Evolutionary conservation across 2,329 filamentous ascomycete species (phyloP).

Genomic region (Leptodontidium sp.): DNA sequence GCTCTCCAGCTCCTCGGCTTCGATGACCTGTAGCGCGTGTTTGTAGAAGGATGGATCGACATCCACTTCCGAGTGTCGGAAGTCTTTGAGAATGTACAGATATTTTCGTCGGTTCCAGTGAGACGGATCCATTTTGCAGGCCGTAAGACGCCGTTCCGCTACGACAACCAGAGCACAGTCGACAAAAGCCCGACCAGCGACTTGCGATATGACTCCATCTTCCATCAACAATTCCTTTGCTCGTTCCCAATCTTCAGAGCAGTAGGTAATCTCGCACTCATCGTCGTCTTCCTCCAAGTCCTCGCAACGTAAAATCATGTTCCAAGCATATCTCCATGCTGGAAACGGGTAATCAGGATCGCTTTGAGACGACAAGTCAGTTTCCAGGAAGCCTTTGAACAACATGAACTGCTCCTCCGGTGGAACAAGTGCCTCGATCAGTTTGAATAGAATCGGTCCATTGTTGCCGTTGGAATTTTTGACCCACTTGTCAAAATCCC

Average conservation of each 20-base stretch:
- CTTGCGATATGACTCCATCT: slow-evolving; percentile 21
- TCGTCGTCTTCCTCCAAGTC: slow-evolving; percentile 12
- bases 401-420: slow-evolving; percentile 32
- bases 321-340: slow-evolving; percentile 30
- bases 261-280: slow-evolving; percentile 19
- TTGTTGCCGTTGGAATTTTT: slow-evolving; percentile 22
- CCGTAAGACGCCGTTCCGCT: slow-evolving; percentile 33
- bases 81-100: slow-evolving; percentile 35
- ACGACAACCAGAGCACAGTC: slow-evolving; percentile 33
- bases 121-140: slow-evolving; percentile 18
- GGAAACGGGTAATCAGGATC: slow-evolving; percentile 13
- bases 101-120: slow-evolving; percentile 26
- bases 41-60: slow-evolving; percentile 35
- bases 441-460: slow-evolving; percentile 33
- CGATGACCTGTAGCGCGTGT: slow-evolving; percentile 34
- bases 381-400: slow-evolving; percentile 34
- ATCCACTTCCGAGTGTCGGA: slow-evolving; percentile 24
- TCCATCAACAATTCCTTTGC: slow-evolving; percentile 29
- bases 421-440: slow-evolving; percentile 36
- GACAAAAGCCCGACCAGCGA: slow-evolving; percentile 33
- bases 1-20: slow-evolving; percentile 25
- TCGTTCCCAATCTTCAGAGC: slow-evolving; percentile 32
- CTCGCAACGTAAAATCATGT: slow-evolving; percentile 15
- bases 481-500: slow-evolving; percentile 25
- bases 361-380: slow-evolving; percentile 20